Evolutionary conservation across 2,329 filamentous ascomycete genomes (phyloP).

Genomic region (Ambrosiella xylebori): DNA sequence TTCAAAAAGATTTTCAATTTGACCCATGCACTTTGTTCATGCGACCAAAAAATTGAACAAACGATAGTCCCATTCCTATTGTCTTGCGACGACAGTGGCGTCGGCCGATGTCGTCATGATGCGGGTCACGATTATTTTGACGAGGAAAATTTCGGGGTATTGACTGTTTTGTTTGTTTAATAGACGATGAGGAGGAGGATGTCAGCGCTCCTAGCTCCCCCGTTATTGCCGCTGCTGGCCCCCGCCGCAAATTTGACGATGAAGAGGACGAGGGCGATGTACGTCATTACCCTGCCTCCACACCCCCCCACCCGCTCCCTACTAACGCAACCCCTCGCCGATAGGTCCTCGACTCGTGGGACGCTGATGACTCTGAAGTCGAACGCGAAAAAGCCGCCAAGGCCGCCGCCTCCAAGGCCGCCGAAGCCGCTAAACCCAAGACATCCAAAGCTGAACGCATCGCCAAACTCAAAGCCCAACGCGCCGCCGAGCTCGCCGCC

Average conservation of each 20-base stretch:
- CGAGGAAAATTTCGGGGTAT: not conserved
- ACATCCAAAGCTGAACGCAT: constrained; percentile 74
- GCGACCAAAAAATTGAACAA: not conserved
- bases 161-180: constrained; percentile 11
- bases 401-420: constrained; percentile 76
- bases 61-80: not conserved
- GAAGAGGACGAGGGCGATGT: constrained; percentile 79
- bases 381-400: constrained; percentile 87
- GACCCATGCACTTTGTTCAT: not conserved
- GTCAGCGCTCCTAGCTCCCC: constrained; percentile 21
- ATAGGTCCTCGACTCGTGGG: constrained; percentile 89
- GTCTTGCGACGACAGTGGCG: no score
- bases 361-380: constrained; percentile 90
- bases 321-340: not conserved
- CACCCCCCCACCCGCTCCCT: not conserved
- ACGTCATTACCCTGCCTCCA: constrained; percentile 19
- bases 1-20: not conserved
- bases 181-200: constrained; percentile 25
- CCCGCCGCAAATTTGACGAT: constrained; percentile 61
- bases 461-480: constrained; percentile 54
- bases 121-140: no score
- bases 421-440: constrained; percentile 81
- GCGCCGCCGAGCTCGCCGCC: constrained; percentile 32
- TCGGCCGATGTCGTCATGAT: not conserved
- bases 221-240: constrained; percentile 21